These are phyloP conservation scores for Malassezia brasiliensis DNA, from an alignment of 1,284 basidiomycete genomes.

Conservation along the genomic window DNA sequence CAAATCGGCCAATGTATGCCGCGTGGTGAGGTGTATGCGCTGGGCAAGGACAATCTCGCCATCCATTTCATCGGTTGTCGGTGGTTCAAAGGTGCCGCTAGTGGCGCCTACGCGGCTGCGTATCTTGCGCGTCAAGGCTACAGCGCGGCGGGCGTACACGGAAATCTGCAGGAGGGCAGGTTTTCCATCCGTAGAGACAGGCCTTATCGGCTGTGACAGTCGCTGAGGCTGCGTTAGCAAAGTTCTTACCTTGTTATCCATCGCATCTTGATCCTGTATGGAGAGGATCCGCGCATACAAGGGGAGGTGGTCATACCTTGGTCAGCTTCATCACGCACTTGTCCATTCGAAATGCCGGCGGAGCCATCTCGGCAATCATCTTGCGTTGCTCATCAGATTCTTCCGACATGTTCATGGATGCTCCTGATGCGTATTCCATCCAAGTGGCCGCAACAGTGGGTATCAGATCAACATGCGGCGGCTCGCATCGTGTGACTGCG, in stretches of 20 bases:
- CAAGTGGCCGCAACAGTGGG: background rate
- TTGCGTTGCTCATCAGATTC: background rate
- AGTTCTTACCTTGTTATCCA: slow-evolving; percentile 4
- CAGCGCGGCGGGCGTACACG: slow-evolving; percentile 3
- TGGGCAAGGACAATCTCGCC: slow-evolving; percentile 7
- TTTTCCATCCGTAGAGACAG: background rate
- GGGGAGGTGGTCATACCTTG: slow-evolving; percentile 9
- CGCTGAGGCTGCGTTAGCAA: background rate
- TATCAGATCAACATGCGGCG: background rate
- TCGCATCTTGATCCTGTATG: slow-evolving; percentile 5
- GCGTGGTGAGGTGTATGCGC: background rate
- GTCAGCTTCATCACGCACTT: slow-evolving; percentile 5
- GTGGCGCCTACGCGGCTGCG: background rate
- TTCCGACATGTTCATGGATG: background rate
- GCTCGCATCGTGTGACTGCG: background rate
- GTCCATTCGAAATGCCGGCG: slow-evolving; percentile 10
- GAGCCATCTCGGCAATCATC: background rate
- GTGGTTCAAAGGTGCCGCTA: background rate
- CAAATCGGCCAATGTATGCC: slow-evolving; percentile 6
- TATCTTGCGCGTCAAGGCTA: slow-evolving; percentile 6
- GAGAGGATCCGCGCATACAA: background rate
- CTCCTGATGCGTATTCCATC: background rate
- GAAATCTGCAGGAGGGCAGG: slow-evolving; percentile 5
- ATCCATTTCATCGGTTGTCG: background rate
- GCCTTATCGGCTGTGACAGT: background rate